Evolutionary conservation across 2,329 filamentous ascomycete species (phyloP).

Genomic region (Penicillium occitanis): DNA sequence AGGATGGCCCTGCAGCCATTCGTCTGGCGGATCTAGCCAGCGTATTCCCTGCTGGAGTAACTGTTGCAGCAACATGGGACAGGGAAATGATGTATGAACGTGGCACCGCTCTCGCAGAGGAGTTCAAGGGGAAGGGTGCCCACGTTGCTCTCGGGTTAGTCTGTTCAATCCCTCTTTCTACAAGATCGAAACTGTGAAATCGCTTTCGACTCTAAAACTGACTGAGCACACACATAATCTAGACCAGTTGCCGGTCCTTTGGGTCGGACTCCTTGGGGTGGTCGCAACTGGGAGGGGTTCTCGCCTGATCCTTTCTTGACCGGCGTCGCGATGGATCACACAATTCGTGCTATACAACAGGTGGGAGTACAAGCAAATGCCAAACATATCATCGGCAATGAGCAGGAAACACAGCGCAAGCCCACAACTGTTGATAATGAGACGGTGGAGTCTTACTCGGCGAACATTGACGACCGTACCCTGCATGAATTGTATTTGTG

Average conservation of each 20-base stretch:
- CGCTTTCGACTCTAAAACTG: not conserved
- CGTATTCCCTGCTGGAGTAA: conserved; percentile 45
- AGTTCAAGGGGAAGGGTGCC: conserved; percentile 56
- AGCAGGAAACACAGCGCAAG: conserved; percentile 52
- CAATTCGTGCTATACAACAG: conserved; percentile 45
- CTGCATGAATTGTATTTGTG: conserved; percentile 64
- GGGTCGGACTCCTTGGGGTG: conserved; percentile 42
- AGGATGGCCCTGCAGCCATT: conserved; percentile 45
- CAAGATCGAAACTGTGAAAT: conserved; percentile 28
- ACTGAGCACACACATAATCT: too few relatives aligned
- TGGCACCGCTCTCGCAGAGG: conserved; percentile 55
- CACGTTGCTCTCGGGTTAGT: conserved; percentile 46
- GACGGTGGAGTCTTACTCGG: conserved; percentile 43
- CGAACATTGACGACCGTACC: too few relatives aligned
- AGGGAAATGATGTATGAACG: conserved; percentile 53
- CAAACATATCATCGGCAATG: conserved; percentile 61
- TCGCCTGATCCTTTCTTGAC: conserved; percentile 37
- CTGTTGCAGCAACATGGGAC: conserved; percentile 55
- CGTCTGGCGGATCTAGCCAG: conserved; percentile 40
- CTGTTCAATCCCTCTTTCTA: too few relatives aligned
- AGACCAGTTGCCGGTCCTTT: conserved; percentile 30
- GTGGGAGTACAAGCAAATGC: conserved; percentile 34
- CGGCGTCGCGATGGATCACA: conserved; percentile 41
- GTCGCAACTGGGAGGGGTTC: conserved; percentile 49
- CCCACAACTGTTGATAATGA: conserved; percentile 65